A percentile compares a stretch with the other conserved stretches of the same genome.
Evolutionary conservation across 768 basidiomycete species (phyloP).

Genomic region (Tylopilus sp.): DNA sequence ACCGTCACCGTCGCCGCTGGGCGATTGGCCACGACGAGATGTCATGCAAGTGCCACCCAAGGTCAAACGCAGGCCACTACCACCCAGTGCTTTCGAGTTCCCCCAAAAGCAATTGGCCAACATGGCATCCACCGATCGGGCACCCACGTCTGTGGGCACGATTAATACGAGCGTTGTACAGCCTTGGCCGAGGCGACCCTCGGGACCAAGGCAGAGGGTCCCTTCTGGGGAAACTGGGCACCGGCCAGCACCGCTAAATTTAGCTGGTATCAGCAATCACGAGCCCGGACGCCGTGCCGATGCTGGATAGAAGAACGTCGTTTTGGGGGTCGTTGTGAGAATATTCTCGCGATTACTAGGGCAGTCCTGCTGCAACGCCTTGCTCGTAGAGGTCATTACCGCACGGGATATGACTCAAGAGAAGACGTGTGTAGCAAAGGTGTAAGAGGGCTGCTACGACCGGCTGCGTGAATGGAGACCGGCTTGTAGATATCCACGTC

Average conservation of each 20-base stretch:
- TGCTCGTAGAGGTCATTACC: conserved; percentile 1
- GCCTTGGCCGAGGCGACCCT: conserved; percentile 30
- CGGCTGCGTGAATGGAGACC: not conserved
- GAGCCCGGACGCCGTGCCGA: not conserved
- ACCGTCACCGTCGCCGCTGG: conserved; percentile 44
- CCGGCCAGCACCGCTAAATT: conserved; percentile 18
- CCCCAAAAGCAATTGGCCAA: conserved; percentile 6
- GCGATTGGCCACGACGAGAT: conserved; percentile 53
- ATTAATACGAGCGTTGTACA: conserved; percentile 1
- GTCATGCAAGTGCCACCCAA: conserved; percentile 26
- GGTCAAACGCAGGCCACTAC: conserved; percentile 9
- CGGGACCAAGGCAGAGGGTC: conserved; percentile 27
- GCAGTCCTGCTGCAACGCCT: conserved; percentile 17
- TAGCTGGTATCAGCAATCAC: conserved; percentile 15
- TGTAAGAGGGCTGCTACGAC: conserved; percentile 15
- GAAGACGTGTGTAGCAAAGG: conserved; percentile 6
- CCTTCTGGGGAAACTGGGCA: conserved; percentile 21
- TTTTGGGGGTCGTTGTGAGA: not conserved
- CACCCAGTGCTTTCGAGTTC: conserved; percentile 24
- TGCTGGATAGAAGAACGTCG: not conserved
- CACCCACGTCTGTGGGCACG: not conserved
- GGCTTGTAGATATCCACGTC: not conserved
- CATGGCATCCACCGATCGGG: conserved; percentile 7
- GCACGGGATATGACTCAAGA: not conserved
- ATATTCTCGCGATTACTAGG: not conserved